Percentiles rank a stretch among this genome's conserved stretches.
phyloP scores from a whole-genome alignment of 495 filamentous ascomycete species.

The Parmelia sp. region DNA sequence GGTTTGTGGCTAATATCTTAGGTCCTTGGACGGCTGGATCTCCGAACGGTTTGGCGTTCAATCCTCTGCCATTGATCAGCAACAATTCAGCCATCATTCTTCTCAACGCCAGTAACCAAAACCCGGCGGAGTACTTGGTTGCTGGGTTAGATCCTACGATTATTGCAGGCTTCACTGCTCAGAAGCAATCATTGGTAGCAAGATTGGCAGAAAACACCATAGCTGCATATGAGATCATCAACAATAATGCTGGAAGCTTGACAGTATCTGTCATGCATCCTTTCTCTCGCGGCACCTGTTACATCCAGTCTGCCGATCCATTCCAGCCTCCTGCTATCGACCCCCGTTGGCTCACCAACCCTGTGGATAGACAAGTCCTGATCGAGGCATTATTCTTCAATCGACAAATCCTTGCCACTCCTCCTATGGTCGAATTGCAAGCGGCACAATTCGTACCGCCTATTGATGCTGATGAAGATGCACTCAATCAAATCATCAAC shows the following conservation, averaged over 20 bases:
- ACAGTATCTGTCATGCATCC: conserved; percentile 38
- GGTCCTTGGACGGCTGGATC: conserved; percentile 30
- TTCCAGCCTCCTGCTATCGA: conserved; percentile 32
- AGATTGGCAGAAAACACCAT: conserved; percentile 23
- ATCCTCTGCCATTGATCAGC: conserved; percentile 27
- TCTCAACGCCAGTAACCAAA: conserved; percentile 22
- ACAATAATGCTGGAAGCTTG: conserved; percentile 29
- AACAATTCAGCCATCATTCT: conserved; percentile 25
- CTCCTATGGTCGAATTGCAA: conserved; percentile 28
- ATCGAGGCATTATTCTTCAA: conserved; percentile 29
- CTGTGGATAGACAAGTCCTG: conserved; percentile 37
- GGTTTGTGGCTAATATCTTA: conserved; percentile 4
- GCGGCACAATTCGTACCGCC: conserved; percentile 30
- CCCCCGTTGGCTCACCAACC: conserved; percentile 31
- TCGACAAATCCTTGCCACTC: conserved; percentile 27
- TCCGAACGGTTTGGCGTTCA: conserved; percentile 27
- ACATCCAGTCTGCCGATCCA: conserved; percentile 32
- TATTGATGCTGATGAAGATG: conserved; percentile 26
- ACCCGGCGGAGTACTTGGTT: conserved; percentile 23
- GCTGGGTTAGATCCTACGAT: conserved; percentile 24
- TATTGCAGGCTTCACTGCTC: conserved; percentile 24
- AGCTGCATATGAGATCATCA: conserved; percentile 30
- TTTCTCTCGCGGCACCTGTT: conserved; percentile 35
- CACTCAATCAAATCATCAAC: conserved; percentile 28
- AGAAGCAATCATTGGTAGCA: conserved; percentile 25